A percentile compares a stretch with the other conserved stretches of the same genome.
These are phyloP conservation scores for Barnettozyma sp. DNA, from an alignment of 805 yeast species.

Conservation along the genomic window DNA sequence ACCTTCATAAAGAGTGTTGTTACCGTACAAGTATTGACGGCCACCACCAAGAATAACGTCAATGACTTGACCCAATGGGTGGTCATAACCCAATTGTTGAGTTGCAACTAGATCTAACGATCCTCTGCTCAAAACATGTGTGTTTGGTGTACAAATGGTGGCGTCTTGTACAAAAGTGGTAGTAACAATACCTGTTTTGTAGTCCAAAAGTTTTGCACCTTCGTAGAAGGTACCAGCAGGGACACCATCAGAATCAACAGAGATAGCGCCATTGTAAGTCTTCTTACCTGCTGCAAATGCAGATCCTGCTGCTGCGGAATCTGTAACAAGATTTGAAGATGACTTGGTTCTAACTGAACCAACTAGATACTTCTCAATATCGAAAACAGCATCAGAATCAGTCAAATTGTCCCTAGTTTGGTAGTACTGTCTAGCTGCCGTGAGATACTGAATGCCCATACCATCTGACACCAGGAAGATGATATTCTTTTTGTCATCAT, in stretches of 20 bases:
- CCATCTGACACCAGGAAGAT: slow-evolving; percentile 91
- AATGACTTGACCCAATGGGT: slow-evolving; percentile 69
- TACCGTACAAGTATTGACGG: slow-evolving; percentile 70
- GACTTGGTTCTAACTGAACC: slow-evolving; percentile 88
- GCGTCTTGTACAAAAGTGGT: slow-evolving; percentile 92
- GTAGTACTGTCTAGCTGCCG: slow-evolving; percentile 67
- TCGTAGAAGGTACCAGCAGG: slow-evolving; percentile 87
- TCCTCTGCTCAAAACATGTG: slow-evolving; percentile 67
- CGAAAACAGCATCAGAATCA: slow-evolving; percentile 46
- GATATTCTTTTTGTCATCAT: slow-evolving; percentile 53
- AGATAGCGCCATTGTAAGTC: slow-evolving; percentile 87
- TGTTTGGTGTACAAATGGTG: slow-evolving; percentile 81
- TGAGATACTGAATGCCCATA: slow-evolving; percentile 82
- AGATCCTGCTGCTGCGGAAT: slow-evolving; percentile 95
- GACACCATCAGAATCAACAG: slow-evolving; percentile 55
- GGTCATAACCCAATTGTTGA: slow-evolving; percentile 69
- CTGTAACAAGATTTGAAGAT: slow-evolving; percentile 68
- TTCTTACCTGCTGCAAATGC: slow-evolving; percentile 80
- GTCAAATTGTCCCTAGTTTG: slow-evolving; percentile 48
- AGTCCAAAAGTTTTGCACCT: slow-evolving; percentile 76
- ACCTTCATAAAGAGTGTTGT: slow-evolving; percentile 26
- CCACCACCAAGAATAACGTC: slow-evolving; percentile 91
- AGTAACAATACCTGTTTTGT: slow-evolving; percentile 80
- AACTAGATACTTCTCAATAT: slow-evolving; percentile 59
- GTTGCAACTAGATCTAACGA: slow-evolving; percentile 79